These are phyloP conservation scores for Tremellales sp. DNA, from an alignment of 1,284 basidiomycete species.

Conservation along the genomic window DNA sequence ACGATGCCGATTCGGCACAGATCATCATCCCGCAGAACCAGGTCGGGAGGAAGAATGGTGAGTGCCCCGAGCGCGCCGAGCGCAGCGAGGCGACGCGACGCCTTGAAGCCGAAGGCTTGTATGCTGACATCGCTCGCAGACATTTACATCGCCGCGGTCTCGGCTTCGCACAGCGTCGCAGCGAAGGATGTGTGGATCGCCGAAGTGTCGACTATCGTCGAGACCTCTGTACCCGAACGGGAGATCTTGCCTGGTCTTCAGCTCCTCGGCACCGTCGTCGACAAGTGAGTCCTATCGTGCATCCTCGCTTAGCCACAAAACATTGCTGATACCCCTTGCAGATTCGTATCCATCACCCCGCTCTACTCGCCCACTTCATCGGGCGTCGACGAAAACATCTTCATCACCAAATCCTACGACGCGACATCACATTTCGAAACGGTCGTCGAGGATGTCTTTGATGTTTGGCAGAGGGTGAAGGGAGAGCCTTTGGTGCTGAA, in stretches of 20 bases:
- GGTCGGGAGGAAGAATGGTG: slow-evolving; percentile 87
- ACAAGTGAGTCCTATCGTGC: slow-evolving; percentile 68
- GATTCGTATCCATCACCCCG: slow-evolving; percentile 85
- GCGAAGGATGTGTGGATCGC: slow-evolving; percentile 92
- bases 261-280: slow-evolving; percentile 86
- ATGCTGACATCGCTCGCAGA: slow-evolving; percentile 55
- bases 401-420: slow-evolving; percentile 96
- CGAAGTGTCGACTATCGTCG: slow-evolving; percentile 97
- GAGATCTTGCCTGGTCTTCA: slow-evolving; percentile 89
- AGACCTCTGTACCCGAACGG: slow-evolving; percentile 86
- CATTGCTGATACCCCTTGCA: slow-evolving; percentile 37
- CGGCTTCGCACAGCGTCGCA: slow-evolving; percentile 94
- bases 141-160: slow-evolving; percentile 98
- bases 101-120: not conserved
- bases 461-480: slow-evolving; percentile 82
- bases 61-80: slow-evolving; percentile 37
- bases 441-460: slow-evolving; percentile 87
- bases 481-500: slow-evolving; percentile 47
- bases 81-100: not conserved
- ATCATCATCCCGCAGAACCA: slow-evolving; percentile 99
- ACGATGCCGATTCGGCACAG: slow-evolving; percentile 90
- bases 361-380: slow-evolving; percentile 83
- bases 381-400: slow-evolving; percentile 75
- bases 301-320: not conserved
- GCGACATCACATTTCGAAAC: slow-evolving; percentile 99